Conservation (phyloP, 2,329 filamentous ascomycete species). For the Aphanocladium album region DNA sequence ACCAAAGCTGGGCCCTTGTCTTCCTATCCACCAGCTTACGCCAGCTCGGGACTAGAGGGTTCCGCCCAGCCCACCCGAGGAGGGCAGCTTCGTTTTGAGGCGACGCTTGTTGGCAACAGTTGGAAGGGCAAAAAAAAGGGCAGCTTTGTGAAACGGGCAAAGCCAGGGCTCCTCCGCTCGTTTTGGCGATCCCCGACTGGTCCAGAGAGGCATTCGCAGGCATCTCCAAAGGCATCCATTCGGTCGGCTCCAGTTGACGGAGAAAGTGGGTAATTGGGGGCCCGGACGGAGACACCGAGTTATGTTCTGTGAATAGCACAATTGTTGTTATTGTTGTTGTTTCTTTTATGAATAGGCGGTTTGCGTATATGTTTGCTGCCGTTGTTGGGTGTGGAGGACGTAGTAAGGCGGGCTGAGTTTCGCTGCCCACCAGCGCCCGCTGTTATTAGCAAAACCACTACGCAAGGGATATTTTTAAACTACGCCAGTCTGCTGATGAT, state of each 20-base stretch:
- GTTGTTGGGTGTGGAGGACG: not conserved
- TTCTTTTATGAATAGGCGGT: not conserved
- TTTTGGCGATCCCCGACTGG: not conserved
- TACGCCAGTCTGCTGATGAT: too few relatives aligned
- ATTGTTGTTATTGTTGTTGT: not conserved
- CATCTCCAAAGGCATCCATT: too few relatives aligned
- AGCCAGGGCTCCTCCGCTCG: not conserved
- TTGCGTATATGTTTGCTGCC: not conserved
- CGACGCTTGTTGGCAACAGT: not conserved
- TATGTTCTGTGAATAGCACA: not conserved
- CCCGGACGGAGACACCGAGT: slow-evolving; percentile 1
- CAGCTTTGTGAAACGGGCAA: slow-evolving; percentile 4
- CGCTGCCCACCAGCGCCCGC: not conserved
- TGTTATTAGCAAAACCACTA: too few relatives aligned
- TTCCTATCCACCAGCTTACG: slow-evolving; percentile 10
- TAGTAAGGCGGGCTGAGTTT: not conserved
- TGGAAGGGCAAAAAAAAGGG: not conserved
- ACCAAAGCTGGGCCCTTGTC: not conserved
- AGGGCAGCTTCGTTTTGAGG: slow-evolving; percentile 4
- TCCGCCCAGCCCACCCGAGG: not conserved
- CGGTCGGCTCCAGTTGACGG: too few relatives aligned
- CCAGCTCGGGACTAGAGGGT: not conserved
- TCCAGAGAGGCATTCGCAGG: not conserved
- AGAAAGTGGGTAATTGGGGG: not conserved
- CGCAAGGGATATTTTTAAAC: too few relatives aligned